A percentile compares a stretch with the other conserved stretches of the same genome.
These are phyloP conservation scores for Lyophyllum decastes DNA, from an alignment of 768 basidiomycete species.

Conservation along the genomic window DNA sequence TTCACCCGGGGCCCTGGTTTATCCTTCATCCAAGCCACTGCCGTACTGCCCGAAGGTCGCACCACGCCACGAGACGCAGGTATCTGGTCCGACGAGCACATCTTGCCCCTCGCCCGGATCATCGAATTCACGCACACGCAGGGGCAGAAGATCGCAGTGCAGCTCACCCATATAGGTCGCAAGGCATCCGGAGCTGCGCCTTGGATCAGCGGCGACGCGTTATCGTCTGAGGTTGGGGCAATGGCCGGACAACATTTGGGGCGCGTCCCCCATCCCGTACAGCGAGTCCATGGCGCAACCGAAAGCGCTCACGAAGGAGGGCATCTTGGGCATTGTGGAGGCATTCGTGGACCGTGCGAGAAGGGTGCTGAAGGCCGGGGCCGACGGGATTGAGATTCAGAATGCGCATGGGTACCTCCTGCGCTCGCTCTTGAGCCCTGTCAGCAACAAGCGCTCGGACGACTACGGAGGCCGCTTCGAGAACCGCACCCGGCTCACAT, in stretches of 20 bases:
- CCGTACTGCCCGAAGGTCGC: slow-evolving; percentile 60
- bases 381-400: slow-evolving; percentile 65
- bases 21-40: slow-evolving; percentile 66
- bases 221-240: slow-evolving; percentile 43
- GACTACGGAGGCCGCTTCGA: slow-evolving; percentile 73
- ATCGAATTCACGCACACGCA: slow-evolving; percentile 75
- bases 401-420: slow-evolving; percentile 66
- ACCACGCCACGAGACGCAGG: slow-evolving; percentile 68
- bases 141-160: slow-evolving; percentile 69
- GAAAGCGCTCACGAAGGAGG: slow-evolving; percentile 54
- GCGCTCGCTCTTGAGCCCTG: slow-evolving; percentile 58
- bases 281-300: slow-evolving; percentile 48
- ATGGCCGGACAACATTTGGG: slow-evolving; percentile 58
- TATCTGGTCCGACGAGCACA: slow-evolving; percentile 65
- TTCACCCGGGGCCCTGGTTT: slow-evolving; percentile 55
- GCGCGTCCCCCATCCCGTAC: slow-evolving; percentile 53
- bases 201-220: slow-evolving; percentile 46
- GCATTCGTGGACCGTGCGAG: slow-evolving; percentile 56
- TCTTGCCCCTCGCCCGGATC: slow-evolving; percentile 44
- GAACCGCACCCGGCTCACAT: slow-evolving; percentile 63
- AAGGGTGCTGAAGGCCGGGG: slow-evolving; percentile 58
- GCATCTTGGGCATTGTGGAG: slow-evolving; percentile 56
- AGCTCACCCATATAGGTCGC: slow-evolving; percentile 75
- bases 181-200: slow-evolving; percentile 68
- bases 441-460: slow-evolving; percentile 63